Percentiles rank a stretch among this genome's conserved stretches.
phyloP scores from a whole-genome alignment of 257 asterid genomes.

The Handroanthus guayacan region DNA sequence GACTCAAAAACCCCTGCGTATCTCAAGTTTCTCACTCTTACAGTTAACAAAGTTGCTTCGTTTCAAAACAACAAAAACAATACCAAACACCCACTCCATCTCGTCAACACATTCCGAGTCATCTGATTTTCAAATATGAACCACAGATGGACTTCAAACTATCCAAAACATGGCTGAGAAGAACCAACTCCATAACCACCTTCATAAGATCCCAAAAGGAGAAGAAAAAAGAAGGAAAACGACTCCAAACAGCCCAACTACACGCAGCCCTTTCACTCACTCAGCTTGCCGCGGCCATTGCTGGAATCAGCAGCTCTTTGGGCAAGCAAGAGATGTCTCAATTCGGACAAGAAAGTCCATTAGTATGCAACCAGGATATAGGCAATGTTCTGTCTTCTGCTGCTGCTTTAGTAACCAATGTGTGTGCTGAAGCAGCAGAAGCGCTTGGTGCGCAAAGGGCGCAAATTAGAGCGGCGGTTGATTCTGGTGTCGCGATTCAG shows the following conservation, averaged over 20 bases:
- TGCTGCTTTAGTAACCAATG: conserved; percentile 64
- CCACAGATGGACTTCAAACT: conserved; percentile 47
- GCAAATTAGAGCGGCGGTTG: conserved; percentile 59
- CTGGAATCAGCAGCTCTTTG: conserved; percentile 51
- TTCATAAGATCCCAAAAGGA: conserved; percentile 49
- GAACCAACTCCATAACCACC: conserved; percentile 40
- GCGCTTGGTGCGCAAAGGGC: conserved; percentile 61
- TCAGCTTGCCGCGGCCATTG: conserved; percentile 76
- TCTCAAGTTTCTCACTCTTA: no score
- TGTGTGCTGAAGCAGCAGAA: conserved; percentile 76
- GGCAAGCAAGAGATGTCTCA: conserved; percentile 38
- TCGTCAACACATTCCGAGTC: neutral
- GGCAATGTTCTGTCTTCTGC: conserved; percentile 59
- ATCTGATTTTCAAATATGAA: neutral
- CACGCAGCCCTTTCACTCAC: conserved; percentile 75
- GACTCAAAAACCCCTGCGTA: no score
- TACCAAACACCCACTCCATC: neutral
- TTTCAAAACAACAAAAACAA: no score
- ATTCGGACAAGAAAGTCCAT: conserved; percentile 30
- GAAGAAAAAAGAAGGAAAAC: conserved; percentile 59
- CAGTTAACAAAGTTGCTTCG: no score
- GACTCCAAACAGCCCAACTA: conserved; percentile 61
- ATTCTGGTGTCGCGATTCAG: conserved; percentile 69
- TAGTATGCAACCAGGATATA: conserved; percentile 42
- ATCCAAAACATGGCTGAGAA: conserved; percentile 53